Evolutionary conservation across 1,284 basidiomycete genomes (phyloP).

Genomic region (Ceratobasidium sp.): DNA sequence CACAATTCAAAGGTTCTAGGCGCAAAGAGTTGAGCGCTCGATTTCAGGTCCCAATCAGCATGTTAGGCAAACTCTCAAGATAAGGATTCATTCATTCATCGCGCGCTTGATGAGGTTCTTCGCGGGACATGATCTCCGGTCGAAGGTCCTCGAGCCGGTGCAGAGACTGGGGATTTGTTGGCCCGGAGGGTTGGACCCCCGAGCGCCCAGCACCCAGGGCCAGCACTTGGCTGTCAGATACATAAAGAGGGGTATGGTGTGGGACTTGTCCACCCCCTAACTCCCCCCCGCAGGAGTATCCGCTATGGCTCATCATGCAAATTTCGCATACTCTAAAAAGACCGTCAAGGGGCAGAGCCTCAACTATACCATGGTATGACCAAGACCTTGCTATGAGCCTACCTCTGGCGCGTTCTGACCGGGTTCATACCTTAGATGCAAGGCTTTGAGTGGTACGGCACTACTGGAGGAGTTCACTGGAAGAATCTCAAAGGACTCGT

Average conservation of each 20-base stretch:
- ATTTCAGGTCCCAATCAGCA: too few relatives aligned
- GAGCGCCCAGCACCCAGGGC: too few relatives aligned
- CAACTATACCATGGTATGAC: neutral
- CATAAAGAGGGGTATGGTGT: neutral
- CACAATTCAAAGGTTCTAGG: too few relatives aligned
- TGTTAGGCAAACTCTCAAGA: too few relatives aligned
- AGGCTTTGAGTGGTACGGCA: slow-evolving; percentile 52
- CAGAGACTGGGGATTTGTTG: too few relatives aligned
- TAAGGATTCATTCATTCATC: too few relatives aligned
- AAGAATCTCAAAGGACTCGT: slow-evolving; percentile 54
- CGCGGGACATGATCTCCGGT: too few relatives aligned
- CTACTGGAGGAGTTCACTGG: slow-evolving; percentile 57
- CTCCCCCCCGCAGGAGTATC: neutral
- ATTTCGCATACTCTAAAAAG: neutral
- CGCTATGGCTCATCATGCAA: neutral
- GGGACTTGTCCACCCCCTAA: neutral
- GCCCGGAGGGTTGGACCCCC: too few relatives aligned
- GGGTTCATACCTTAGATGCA: slow-evolving; percentile 44
- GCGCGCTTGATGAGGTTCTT: too few relatives aligned
- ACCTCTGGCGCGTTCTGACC: neutral
- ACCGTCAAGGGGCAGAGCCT: neutral
- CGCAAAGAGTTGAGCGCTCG: too few relatives aligned
- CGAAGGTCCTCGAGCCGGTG: too few relatives aligned
- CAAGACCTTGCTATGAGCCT: neutral
- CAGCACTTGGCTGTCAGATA: neutral